Evolutionary conservation across 441 rosid species (phyloP).

Genomic region (Daphne laureola): DNA sequence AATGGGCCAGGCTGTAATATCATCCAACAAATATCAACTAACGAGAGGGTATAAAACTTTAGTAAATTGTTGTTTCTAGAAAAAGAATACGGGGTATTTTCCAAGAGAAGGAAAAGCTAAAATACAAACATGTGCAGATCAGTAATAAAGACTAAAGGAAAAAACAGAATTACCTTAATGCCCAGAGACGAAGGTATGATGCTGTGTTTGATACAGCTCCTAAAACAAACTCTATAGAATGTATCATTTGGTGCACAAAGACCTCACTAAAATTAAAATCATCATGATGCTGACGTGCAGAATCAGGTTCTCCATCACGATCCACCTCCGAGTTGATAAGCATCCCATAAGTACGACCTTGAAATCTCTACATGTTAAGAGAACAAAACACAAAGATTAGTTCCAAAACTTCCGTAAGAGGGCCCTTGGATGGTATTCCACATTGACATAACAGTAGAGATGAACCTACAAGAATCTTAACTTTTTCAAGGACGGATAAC

Average conservation of each 20-base stretch:
- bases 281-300: constrained; percentile 76
- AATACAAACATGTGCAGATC: too few species aligned
- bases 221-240: constrained; percentile 91
- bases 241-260: constrained; percentile 99
- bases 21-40: constrained; percentile 16
- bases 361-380: constrained; percentile 61
- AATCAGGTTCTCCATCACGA: constrained; percentile 69
- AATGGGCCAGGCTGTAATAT: constrained; percentile 84
- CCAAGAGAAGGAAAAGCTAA: constrained; percentile 5
- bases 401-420: constrained; percentile 6
- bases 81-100: too few species aligned
- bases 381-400: constrained; percentile 2
- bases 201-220: constrained; percentile 99
- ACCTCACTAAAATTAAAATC: constrained; percentile 95
- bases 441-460: too few species aligned
- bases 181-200: constrained; percentile 99
- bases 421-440: background rate
- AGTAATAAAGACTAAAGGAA: background rate
- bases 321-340: constrained; percentile 82
- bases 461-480: background rate
- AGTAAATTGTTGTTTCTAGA: too few species aligned
- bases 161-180: constrained; percentile 57
- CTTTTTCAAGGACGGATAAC: too few species aligned
- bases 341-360: constrained; percentile 86
- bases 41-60: background rate